phyloP scores from a whole-genome alignment of 768 basidiomycete genomes.

The Phanerodontia chrysosporium region DNA sequence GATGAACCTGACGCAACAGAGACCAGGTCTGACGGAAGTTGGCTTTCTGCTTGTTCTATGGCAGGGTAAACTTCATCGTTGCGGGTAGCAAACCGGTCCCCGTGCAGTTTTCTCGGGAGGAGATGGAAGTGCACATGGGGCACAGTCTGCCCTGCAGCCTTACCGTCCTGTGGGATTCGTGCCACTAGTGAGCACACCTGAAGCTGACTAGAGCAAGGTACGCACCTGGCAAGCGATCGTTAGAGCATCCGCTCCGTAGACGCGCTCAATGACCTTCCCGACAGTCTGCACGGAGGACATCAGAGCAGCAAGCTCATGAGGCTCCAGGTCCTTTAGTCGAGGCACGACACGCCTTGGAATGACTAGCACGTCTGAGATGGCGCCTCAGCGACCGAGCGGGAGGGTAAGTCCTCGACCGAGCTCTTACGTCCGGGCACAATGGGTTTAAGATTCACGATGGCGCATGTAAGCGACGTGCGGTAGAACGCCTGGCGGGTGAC shows the following conservation, averaged over 20 bases:
- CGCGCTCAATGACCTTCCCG: constrained; percentile 74
- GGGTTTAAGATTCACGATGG: constrained; percentile 93
- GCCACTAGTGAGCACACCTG: not conserved
- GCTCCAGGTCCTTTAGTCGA: constrained; percentile 43
- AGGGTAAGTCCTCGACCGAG: not conserved
- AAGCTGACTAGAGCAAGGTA: not conserved
- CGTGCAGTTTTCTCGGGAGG: constrained; percentile 71
- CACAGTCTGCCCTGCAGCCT: constrained; percentile 79
- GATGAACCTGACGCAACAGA: not conserved
- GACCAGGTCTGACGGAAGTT: constrained; percentile 38
- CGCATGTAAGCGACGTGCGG: constrained; percentile 63
- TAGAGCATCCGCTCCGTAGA: constrained; percentile 76
- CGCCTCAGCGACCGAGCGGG: not conserved
- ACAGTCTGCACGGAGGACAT: constrained; percentile 79
- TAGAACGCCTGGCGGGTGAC: constrained; percentile 77
- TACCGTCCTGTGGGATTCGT: constrained; percentile 62
- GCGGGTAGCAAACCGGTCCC: constrained; percentile 56
- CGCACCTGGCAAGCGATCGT: constrained; percentile 87
- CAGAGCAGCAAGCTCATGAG: constrained; percentile 69
- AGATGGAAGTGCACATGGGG: constrained; percentile 97
- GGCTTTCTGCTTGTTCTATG: constrained; percentile 61
- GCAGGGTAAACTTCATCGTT: constrained; percentile 80
- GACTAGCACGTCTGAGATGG: constrained; percentile 47
- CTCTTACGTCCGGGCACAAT: constrained; percentile 83
- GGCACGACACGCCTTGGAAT: constrained; percentile 47